Base-by-base conservation (phyloP, 2,329 filamentous ascomycete genomes). In the Zarea fungicola region DNA sequence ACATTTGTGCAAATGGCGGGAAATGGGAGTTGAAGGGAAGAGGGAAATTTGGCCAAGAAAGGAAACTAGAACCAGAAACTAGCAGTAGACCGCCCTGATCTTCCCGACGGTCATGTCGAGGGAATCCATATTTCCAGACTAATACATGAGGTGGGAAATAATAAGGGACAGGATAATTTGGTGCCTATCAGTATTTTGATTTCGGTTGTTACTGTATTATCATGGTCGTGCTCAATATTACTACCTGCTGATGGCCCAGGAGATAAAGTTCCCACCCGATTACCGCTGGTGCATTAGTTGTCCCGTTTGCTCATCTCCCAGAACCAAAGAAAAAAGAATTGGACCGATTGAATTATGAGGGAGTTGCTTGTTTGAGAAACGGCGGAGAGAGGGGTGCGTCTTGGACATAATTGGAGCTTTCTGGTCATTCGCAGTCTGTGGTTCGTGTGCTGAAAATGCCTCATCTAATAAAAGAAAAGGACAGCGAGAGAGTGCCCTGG, bases 171-270 rank as follows among this genome's bases (percentile, higher is more conserved):
- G 13, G 43, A 22, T 5, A 18, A 13, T 19, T 32, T 42, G n/a
- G 25, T 32, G 25, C 26, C 19, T 31, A 21, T 16, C 28, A 8
- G 8, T 29, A 8, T 29, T 29, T 29, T 29, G 8, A 8, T 29
- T 29, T 29, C 14, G 8, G 8, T 29, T 29, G 8, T 29, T 29
- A 8, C 14, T 29, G 8, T 29, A 8, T 29, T 29, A 29, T 29
- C 8, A 29, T 29, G 28, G 28, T 29, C 45, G 45, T 35, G 41
- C 36, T 22, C 45, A 29, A 48, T 48, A 44, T 44, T 44, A 44
- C 45, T 48, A 48, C 45, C 40, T 19, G 45, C 36, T 26, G 36
- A 34, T 39, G 18, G 22, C 35, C 36, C 25, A 8, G 35, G 13
- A 36, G 43, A 22, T 9, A 34, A 47, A 26, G 14, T 8, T 29